These are phyloP conservation scores for Pleurotus ostreatus DNA, from an alignment of 768 basidiomycete species.

Conservation along the genomic window DNA sequence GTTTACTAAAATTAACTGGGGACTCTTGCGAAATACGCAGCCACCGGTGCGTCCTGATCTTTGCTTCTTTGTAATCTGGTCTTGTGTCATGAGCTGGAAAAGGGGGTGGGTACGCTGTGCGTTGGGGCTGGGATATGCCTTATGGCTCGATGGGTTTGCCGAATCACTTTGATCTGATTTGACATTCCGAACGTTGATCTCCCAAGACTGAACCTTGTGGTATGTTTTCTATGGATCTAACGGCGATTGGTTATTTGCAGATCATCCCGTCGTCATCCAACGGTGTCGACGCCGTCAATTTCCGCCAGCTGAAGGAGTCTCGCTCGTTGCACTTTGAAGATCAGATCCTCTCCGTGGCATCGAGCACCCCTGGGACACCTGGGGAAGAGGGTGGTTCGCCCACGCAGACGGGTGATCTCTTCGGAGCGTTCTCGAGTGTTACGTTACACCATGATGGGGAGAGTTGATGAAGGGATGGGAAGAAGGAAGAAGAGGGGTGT, in stretches of 20 bases:
- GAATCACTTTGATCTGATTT: background rate
- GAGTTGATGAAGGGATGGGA: constrained; percentile 17
- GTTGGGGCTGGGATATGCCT: constrained; percentile 7
- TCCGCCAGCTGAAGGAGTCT: constrained; percentile 87
- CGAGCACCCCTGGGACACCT: constrained; percentile 28
- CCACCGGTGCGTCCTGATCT: constrained; percentile 70
- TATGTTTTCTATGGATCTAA: constrained; percentile 7
- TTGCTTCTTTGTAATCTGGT: constrained; percentile 9
- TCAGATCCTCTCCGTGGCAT: constrained; percentile 35
- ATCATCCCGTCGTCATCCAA: constrained; percentile 79
- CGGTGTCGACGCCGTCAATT: constrained; percentile 82
- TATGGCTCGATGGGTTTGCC: constrained; percentile 6
- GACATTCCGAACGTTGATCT: constrained; percentile 1
- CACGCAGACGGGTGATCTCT: constrained; percentile 52
- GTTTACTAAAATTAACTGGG: constrained; percentile 97
- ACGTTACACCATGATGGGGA: constrained; percentile 86
- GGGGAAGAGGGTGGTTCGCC: constrained; percentile 27
- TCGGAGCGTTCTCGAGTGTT: constrained; percentile 87
- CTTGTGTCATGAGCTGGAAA: constrained; percentile 8
- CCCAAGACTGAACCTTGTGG: background rate
- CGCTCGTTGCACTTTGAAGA: constrained; percentile 87
- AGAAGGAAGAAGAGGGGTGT: background rate
- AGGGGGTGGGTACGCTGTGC: constrained; percentile 3
- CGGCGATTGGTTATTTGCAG: constrained; percentile 38
- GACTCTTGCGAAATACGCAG: constrained; percentile 83